These are phyloP conservation scores for Metarhizium rileyi DNA, from an alignment of 2,329 filamentous ascomycete species.

Conservation along the genomic window DNA sequence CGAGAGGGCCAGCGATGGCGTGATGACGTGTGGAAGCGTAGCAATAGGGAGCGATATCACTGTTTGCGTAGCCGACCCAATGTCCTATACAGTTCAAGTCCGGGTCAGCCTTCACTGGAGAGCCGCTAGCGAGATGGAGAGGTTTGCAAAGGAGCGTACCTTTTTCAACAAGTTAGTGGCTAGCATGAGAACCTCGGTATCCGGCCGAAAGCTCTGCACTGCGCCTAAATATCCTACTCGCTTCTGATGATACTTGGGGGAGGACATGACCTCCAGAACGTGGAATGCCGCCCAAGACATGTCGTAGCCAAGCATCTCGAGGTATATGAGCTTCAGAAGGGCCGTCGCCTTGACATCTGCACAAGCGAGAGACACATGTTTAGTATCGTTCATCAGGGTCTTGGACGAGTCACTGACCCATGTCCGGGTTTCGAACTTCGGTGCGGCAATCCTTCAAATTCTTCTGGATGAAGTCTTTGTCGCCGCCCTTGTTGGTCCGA, in stretches of 20 bases:
- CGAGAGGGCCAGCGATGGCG: slow-evolving; percentile 82
- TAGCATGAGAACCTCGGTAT: slow-evolving; percentile 95
- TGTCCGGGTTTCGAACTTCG: slow-evolving; percentile 87
- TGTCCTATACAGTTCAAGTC: slow-evolving; percentile 37
- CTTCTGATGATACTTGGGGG: slow-evolving; percentile 88
- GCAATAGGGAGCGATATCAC: slow-evolving; percentile 79
- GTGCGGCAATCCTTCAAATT: slow-evolving; percentile 89
- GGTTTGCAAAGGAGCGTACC: slow-evolving; percentile 29
- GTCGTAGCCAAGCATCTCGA: slow-evolving; percentile 98
- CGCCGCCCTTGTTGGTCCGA: slow-evolving; percentile 88
- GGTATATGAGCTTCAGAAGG: slow-evolving; percentile 87
- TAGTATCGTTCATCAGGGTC: background rate
- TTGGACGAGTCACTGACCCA: slow-evolving; percentile 50
- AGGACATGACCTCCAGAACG: slow-evolving; percentile 98
- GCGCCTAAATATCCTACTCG: slow-evolving; percentile 90
- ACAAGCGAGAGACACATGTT: background rate
- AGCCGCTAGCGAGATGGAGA: background rate
- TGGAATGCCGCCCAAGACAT: slow-evolving; percentile 99
- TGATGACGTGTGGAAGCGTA: slow-evolving; percentile 91
- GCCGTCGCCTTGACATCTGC: slow-evolving; percentile 91
- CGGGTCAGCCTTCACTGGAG: background rate
- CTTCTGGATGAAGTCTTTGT: slow-evolving; percentile 90
- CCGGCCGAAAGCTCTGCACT: slow-evolving; percentile 88
- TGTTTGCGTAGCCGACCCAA: slow-evolving; percentile 61
- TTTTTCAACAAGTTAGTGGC: slow-evolving; percentile 96